Conservation (phyloP, 2,329 filamentous ascomycete genomes). For the Xylogone sp. region DNA sequence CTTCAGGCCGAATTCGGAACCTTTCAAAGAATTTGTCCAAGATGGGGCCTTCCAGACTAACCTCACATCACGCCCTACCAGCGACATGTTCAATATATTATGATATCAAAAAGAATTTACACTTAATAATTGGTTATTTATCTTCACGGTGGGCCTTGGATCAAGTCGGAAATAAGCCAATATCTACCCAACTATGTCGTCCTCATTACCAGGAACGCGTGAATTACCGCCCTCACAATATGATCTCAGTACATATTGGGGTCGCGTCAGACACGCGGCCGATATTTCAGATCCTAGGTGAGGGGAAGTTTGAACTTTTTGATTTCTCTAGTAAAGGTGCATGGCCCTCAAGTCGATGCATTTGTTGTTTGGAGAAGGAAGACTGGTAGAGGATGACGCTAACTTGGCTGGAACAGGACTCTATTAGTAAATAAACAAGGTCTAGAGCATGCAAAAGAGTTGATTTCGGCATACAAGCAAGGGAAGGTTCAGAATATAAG, state of each 20-base stretch:
- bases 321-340: constrained; percentile 18
- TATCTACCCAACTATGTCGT: constrained; percentile 47
- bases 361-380: not conserved
- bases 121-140: no score
- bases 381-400: constrained; percentile 6
- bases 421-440: constrained; percentile 74
- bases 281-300: constrained; percentile 94
- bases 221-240: constrained; percentile 90
- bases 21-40: not conserved
- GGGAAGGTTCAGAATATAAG: constrained; percentile 79
- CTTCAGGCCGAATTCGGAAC: not conserved
- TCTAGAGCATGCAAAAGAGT: constrained; percentile 79
- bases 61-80: not conserved
- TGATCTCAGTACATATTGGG: constrained; percentile 92
- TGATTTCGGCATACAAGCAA: constrained; percentile 83
- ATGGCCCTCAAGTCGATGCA: constrained; percentile 3
- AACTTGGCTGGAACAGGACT: constrained; percentile 56
- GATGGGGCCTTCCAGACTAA: no score
- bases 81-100: not conserved
- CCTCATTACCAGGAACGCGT: constrained; percentile 63
- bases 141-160: not conserved
- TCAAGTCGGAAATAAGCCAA: not conserved
- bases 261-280: constrained; percentile 83
- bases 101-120: no score
- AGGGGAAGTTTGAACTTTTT: constrained; percentile 35